Base-by-base conservation (phyloP, 345 rosid species). In the Ricinus communis region DNA sequence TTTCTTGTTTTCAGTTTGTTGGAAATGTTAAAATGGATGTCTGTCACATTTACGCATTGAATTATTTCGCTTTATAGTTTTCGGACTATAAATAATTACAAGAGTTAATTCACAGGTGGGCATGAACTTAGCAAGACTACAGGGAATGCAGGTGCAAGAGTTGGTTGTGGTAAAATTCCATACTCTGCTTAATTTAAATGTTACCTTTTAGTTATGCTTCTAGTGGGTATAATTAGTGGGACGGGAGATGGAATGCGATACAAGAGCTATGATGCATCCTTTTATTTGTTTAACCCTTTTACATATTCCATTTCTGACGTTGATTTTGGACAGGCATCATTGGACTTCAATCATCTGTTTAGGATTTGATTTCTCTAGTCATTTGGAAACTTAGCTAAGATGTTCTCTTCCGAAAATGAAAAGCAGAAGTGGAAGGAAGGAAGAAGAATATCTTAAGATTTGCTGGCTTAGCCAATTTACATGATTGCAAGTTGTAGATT, bases 91-190 rank as follows among this genome's bases (percentile, higher is more conserved):
- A 18, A 68, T 55, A 33, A 70, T 40, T 41, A 63, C 24, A 49
- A 21, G 51, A 52, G 53, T 38, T 21, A 69, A 67, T 55, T 40
- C 55, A 63, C 84, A 93, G 96, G 98, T 74, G 90, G 97, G 45
- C 98, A 91, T 79, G 88, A 91, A 66, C 96, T 93, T 73, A 93
- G 97, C 83, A 88, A 87, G 80, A 82, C 91, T 47, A 93, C 98
- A 11, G 97, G 98, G 45, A 93, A 93, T 66, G 97, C 97, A 10
- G 98, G 98, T 66, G 89, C 95, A 3, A 85, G 98, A 78, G 84
- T 91, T 53, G 98, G 97, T 60, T 91, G 97, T 31, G 98, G 97
- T 94, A 90, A 76, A 38, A 6, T 50, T 65, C 60, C 60, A 1
- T 62, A 51, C 25, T 36, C 51, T 65, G 58, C 1, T 9, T 24